These are phyloP conservation scores for Talinum fruticosum DNA, from an alignment of 148 eudicot species.

Conservation along the genomic window DNA sequence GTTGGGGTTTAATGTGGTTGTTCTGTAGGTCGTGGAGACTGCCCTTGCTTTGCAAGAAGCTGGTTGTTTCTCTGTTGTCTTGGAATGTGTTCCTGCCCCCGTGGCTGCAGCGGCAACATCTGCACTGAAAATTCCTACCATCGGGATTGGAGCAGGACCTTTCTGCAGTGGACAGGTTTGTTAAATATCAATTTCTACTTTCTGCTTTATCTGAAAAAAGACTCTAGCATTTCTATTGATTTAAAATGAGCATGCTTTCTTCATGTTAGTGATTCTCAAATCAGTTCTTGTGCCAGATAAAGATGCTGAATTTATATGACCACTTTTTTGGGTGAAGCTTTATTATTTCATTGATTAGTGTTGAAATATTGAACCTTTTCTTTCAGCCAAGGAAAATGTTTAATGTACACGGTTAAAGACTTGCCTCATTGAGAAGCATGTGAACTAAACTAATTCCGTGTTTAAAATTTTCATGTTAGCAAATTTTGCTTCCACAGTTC, in stretches of 20 bases:
- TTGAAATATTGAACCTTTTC: not conserved
- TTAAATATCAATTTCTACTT: not conserved
- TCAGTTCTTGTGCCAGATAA: not conserved
- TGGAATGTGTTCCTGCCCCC: conserved; percentile 93
- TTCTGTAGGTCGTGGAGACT: conserved; percentile 80
- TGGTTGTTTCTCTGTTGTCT: conserved; percentile 87
- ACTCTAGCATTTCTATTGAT: not conserved
- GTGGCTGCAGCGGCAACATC: conserved; percentile 97
- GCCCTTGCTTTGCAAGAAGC: conserved; percentile 91
- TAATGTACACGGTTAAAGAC: not conserved
- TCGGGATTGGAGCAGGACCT: conserved; percentile 97
- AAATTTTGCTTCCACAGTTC: not conserved
- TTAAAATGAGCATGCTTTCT: not conserved
- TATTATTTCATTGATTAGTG: not conserved
- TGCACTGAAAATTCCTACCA: conserved; percentile 81
- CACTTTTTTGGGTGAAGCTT: not conserved
- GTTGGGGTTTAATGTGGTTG: conserved; percentile 7
- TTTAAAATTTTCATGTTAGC: not conserved
- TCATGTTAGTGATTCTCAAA: not conserved
- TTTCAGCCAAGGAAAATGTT: not conserved
- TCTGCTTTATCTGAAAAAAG: too few relatives aligned
- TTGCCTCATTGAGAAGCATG: not conserved
- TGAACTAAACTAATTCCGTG: not conserved
- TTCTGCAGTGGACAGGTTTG: conserved; percentile 93
- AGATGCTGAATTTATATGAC: not conserved